Evolutionary conservation across 1,139 yeast species (phyloP), one percentile per base, ranked within the genome.

Genomic region (Magnusiomyces paraingens): DNA sequence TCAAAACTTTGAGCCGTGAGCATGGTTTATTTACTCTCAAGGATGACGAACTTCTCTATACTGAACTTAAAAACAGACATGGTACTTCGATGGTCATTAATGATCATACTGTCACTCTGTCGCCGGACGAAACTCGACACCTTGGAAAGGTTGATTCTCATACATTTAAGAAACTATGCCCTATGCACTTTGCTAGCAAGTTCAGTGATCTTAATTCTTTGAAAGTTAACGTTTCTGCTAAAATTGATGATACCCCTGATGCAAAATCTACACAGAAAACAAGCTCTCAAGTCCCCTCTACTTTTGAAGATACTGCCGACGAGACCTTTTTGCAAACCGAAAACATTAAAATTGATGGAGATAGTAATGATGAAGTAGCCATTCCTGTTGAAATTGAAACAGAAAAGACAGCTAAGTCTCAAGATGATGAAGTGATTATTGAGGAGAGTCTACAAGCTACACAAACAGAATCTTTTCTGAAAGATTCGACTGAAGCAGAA

Each of bases 31-130:
- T 53, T 29, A 39, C 51, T 18, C 29, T 48, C 32, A 45, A 51
- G 21, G 45, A 59, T 11, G 57, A 55, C 29, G 17, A 50, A 43
- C 35, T 62, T 17, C 51, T 45, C 32, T 62, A 49, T 49, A 35
- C 39, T 20, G 65, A 63, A 40, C 39, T 54, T 39, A 53, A 49
- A 20, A 57, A 62, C 39, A 55, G 58, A 50, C 59, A 61, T 52
- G 63, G 63, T 2, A 52, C 49, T 10, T 12, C 42, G 3, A n/a
- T 21, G 11, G 40, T 38, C 3, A 10, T 17, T 39, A 38, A 35
- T 35, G 20, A 8, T n/a, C 29, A 49, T 5, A 36, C 49, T 2
- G 10, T n/a, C 11, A 12, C n/a, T 4, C 49, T 50, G 12, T 8
- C 45, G 6, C 44, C 44, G 15, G 20, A 41, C 12, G 22, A 41